Conservation (phyloP, 495 filamentous ascomycete species). For the Tuber microsphaerosporum region DNA sequence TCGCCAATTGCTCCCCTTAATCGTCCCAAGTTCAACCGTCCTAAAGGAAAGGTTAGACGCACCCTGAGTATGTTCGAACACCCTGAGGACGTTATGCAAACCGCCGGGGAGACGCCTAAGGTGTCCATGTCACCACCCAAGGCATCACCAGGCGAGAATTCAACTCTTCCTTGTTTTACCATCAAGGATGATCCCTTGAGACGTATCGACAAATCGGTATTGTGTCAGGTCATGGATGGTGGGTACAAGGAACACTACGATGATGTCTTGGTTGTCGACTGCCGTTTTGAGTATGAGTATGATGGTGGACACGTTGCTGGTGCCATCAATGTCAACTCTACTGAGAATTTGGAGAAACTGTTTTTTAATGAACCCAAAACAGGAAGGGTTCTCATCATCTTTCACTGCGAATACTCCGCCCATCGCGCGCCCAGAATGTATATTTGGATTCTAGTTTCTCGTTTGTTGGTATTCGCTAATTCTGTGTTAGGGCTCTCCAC, state of each 20-base stretch:
- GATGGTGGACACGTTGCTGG: constrained; percentile 90
- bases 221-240: constrained; percentile 79
- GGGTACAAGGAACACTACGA: constrained; percentile 68
- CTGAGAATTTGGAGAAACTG: constrained; percentile 69
- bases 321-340: constrained; percentile 92
- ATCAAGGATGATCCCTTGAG: constrained; percentile 78
- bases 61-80: constrained; percentile 97
- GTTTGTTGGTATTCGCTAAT: constrained; percentile 9
- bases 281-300: constrained; percentile 98
- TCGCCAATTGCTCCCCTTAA: constrained; percentile 65
- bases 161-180: constrained; percentile 75
- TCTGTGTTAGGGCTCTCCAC: constrained; percentile 56
- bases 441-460: constrained; percentile 34
- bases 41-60: constrained; percentile 78
- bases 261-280: constrained; percentile 80
- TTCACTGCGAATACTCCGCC: constrained; percentile 98
- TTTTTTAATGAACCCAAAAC: constrained; percentile 60
- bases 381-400: constrained; percentile 69
- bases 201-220: constrained; percentile 70
- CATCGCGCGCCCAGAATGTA: constrained; percentile 93
- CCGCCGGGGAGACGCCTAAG: constrained; percentile 53
- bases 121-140: constrained; percentile 45
- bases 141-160: constrained; percentile 49
- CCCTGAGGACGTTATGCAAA: constrained; percentile 75
- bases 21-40: constrained; percentile 63